phyloP scores from a whole-genome alignment of 306 rosid species.

The Lithocarpus polystachyus region DNA sequence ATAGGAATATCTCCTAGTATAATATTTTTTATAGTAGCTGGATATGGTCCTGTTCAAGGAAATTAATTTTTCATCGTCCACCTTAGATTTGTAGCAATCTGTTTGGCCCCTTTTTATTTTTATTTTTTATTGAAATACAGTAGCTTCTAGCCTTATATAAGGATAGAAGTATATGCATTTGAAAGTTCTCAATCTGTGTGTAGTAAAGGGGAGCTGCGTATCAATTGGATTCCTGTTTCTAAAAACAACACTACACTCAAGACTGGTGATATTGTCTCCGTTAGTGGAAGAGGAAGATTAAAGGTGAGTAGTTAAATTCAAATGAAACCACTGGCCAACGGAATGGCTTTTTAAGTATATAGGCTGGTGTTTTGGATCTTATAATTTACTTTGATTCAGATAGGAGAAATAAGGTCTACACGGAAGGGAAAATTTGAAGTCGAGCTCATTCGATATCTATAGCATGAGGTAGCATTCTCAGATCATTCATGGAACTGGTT shows the following conservation, averaged over 20 bases:
- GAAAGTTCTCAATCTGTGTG: slow-evolving; percentile 14
- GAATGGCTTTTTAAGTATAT: slow-evolving; percentile 7
- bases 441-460: slow-evolving; percentile 71
- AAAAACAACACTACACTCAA: slow-evolving; percentile 71
- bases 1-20: not conserved
- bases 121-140: not conserved
- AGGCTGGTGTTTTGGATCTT: slow-evolving; percentile 11
- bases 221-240: slow-evolving; percentile 79
- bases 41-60: not conserved
- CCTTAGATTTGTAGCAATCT: too few species aligned
- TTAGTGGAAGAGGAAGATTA: slow-evolving; percentile 81
- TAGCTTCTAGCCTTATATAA: slow-evolving; percentile 5
- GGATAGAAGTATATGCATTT: slow-evolving; percentile 1
- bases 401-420: slow-evolving; percentile 80
- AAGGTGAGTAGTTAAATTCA: slow-evolving; percentile 47
- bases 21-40: not conserved
- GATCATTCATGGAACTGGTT: not conserved
- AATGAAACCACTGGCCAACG: slow-evolving; percentile 5
- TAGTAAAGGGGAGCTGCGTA: slow-evolving; percentile 81
- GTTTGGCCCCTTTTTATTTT: too few species aligned
- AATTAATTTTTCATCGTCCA: not conserved
- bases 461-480: not conserved
- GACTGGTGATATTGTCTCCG: slow-evolving; percentile 83
- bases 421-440: slow-evolving; percentile 84
- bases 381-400: slow-evolving; percentile 40